phyloP scores from a whole-genome alignment of 768 basidiomycete genomes.

The Suillus placidus region DNA sequence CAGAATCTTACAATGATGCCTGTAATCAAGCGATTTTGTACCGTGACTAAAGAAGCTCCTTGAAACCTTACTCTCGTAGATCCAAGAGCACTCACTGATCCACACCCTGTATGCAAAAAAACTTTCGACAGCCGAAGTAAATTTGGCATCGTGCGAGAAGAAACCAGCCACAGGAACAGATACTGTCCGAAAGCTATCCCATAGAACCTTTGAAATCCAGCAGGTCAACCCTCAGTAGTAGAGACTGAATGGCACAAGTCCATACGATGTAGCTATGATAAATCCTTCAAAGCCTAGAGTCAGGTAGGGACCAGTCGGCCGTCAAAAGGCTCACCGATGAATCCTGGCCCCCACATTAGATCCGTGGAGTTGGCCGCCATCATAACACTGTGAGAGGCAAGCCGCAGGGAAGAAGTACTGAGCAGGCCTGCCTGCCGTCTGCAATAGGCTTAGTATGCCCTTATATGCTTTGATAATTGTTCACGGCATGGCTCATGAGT shows the following conservation, averaged over 20 bases:
- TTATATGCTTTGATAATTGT: neutral
- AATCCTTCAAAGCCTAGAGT: conserved; percentile 15
- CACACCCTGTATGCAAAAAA: conserved; percentile 29
- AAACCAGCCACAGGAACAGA: neutral
- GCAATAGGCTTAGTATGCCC: neutral
- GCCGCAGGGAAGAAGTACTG: neutral
- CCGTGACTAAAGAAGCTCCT: conserved; percentile 19
- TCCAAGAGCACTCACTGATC: conserved; percentile 22
- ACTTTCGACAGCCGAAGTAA: conserved; percentile 10
- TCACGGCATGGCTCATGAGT: neutral
- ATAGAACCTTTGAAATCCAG: conserved; percentile 19
- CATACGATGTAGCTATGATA: conserved; percentile 17
- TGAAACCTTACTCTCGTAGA: neutral
- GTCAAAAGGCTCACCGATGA: conserved; percentile 18
- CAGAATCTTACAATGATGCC: neutral
- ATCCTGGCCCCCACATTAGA: conserved; percentile 16
- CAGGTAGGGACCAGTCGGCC: neutral
- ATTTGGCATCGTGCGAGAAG: neutral
- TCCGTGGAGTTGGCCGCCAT: conserved; percentile 11
- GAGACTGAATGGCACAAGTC: neutral
- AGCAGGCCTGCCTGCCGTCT: neutral
- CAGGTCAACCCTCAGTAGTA: neutral
- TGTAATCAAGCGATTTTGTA: conserved; percentile 17
- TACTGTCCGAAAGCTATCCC: conserved; percentile 21
- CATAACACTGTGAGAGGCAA: neutral